Base-by-base conservation (phyloP, 1,284 basidiomycete species). In the Heterobasidion irregulare region DNA sequence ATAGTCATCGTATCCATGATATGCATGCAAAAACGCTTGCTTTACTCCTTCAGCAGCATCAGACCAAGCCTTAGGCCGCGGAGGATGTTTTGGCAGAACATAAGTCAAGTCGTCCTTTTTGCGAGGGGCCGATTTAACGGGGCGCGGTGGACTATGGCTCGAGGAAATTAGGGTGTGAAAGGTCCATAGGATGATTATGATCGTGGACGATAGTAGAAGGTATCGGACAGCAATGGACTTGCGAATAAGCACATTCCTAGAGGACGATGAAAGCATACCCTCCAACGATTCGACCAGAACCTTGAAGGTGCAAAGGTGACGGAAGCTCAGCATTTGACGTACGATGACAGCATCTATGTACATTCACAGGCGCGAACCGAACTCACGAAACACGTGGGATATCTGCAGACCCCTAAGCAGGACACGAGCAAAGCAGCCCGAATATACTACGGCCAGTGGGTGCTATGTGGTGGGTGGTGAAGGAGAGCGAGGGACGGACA, bases 1-100 rank as follows among this genome's bases (percentile, higher is more conserved):
- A 59, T 78, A 74, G 36, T 63, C 62, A 61, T 82, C 75, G 61
- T 88, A 89, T 2, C 79, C 82, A 43, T 70, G 66, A 61, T 86
- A 89, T 0, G 84, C 83, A 65, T 86, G 81, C 43, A 73, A 50
- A 64, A 86, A 88, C 0, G 84, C 82, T 10, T 70, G 56, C 64
- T 77, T 83, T 32, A 88, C 83, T 48, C 74, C 68, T 8, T 72
- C 67, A 0, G 86, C 83, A n/a, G 56, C 56, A 18, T 52, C 8
- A 8, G 8, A 65, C 84, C 85, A 88, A 2, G 72, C 61, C 13
- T 16, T 41, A 13, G 38, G 34, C 2, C 51, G 55, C 62, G 45
- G 59, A 64, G 65, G 53, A 64, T 44, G 26, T 56, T 57, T 7
- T 60, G 38, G 52, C 36, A 19, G 19, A 16, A 65, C 38, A 6